phyloP scores from a whole-genome alignment of 805 yeast species.

The Candida loeiensis region DNA sequence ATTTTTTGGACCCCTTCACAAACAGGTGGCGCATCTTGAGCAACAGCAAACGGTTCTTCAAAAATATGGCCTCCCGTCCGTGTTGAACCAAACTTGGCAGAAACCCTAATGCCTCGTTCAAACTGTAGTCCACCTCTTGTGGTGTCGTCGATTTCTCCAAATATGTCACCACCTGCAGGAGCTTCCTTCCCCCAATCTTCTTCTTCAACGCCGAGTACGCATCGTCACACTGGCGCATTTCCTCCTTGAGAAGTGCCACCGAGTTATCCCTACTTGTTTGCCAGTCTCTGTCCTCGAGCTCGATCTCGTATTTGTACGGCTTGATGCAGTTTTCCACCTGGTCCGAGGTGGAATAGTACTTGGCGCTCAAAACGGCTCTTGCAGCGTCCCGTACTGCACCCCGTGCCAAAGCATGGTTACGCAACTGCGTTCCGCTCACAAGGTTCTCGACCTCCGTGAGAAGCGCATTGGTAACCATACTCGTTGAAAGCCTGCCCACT shows the following conservation, averaged over 20 bases:
- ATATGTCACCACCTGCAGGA: slow-evolving; percentile 78
- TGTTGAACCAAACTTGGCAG: slow-evolving; percentile 67
- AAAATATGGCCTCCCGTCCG: slow-evolving; percentile 81
- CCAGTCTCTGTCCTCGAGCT: slow-evolving; percentile 96
- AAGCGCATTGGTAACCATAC: slow-evolving; percentile 75
- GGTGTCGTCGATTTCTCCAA: slow-evolving; percentile 37
- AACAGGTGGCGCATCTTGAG: slow-evolving; percentile 68
- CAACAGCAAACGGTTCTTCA: slow-evolving; percentile 68
- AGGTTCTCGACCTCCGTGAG: slow-evolving; percentile 73
- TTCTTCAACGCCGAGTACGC: slow-evolving; percentile 57
- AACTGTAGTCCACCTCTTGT: slow-evolving; percentile 34
- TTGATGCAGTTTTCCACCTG: slow-evolving; percentile 98
- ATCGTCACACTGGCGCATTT: slow-evolving; percentile 73
- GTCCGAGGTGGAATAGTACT: slow-evolving; percentile 90
- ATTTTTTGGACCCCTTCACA: slow-evolving; percentile 68
- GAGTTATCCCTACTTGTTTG: slow-evolving; percentile 74
- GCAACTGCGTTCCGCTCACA: slow-evolving; percentile 68
- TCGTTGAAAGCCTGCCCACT: slow-evolving; percentile 85
- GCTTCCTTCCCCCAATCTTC: slow-evolving; percentile 78
- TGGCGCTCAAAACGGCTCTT: slow-evolving; percentile 65
- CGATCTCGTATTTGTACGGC: slow-evolving; percentile 96
- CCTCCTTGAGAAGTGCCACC: slow-evolving; percentile 70
- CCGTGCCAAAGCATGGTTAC: slow-evolving; percentile 83
- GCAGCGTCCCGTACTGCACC: slow-evolving; percentile 85
- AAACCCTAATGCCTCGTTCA: slow-evolving; percentile 79